Conservation (phyloP, 139 green algal genomes). For the Limnomonas spitsbergensis region DNA sequence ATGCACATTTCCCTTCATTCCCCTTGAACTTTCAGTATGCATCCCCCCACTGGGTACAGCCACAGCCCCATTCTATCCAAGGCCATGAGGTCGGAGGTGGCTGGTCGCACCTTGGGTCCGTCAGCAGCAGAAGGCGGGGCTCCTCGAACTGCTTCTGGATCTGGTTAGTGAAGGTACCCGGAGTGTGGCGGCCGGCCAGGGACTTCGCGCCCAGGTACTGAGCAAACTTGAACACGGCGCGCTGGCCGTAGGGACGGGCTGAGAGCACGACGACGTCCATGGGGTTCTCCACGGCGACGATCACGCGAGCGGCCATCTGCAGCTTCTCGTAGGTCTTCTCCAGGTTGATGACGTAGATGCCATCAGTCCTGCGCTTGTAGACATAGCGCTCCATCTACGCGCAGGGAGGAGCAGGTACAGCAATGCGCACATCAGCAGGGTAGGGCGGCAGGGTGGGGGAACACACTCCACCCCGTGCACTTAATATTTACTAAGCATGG, state of each 20-base stretch:
- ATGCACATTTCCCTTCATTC: too few species aligned
- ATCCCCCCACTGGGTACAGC: too few species aligned
- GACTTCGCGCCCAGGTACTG: constrained; percentile 93
- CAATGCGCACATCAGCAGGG: neutral
- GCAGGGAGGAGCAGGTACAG: neutral
- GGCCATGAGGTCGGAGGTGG: too few species aligned
- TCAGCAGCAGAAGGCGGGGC: constrained; percentile 94
- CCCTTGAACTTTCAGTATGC: too few species aligned
- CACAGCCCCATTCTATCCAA: too few species aligned
- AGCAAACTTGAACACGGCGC: constrained; percentile 98
- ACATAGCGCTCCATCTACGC: constrained; percentile 94
- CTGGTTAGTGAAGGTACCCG: constrained; percentile 99
- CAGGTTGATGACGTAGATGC: constrained; percentile 99
- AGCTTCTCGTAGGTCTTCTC: constrained; percentile 99
- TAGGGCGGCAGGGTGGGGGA: neutral
- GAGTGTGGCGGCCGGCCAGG: constrained; percentile 96
- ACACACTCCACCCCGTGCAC: neutral
- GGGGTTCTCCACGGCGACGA: constrained; percentile 98
- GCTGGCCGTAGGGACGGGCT: constrained; percentile 90
- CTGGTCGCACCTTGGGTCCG: constrained; percentile 74
- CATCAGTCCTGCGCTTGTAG: constrained; percentile 77
- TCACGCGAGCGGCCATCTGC: constrained; percentile 93
- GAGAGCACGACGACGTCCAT: constrained; percentile 76
- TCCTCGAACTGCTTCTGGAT: constrained; percentile 96
- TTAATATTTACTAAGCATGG: too few species aligned